Evolutionary conservation across 2,329 filamentous ascomycete species (phyloP), one percentile per base, ranked within the genome.

Genomic region (Emmonsiellopsis sp.): DNA sequence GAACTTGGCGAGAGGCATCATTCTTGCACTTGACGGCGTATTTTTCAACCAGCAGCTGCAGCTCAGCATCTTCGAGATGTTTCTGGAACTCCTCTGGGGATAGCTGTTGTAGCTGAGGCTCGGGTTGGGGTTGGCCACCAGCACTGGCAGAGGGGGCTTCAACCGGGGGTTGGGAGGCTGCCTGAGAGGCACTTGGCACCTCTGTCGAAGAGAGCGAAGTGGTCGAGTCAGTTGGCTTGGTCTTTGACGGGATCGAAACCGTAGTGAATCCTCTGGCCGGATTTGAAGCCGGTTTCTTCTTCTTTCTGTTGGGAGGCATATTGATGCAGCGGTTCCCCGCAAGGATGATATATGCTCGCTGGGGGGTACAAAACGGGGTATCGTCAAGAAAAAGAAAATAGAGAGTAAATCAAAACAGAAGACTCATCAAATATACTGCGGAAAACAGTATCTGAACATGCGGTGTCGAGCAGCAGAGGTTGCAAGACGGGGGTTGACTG

Each of bases 241-340:
- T 76, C 67, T 91, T 95, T 26, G 89, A 94, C 43, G 90, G 89
- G 55, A 95, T 80, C 1, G 92, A 97, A 10, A 89, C 94, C 5
- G 93, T 98, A 59, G 92, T 89, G 73, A 96, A 95, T 15, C 91
- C 93, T 69, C 93, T 81, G 40, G 90, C 89, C 55, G 91, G 89
- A 70, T 96, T 97, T 34, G 85, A 82, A 30, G 82, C 81, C 53
- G 87, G 79, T 80, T 96, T 97, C 78, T 89, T 94, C 76, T 96
- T 95, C 32, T 58, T 59, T 26, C 55, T 55, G 43, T 53, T 55
- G 10, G 57, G 57, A 38, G 57, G 50, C 57, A 59, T 59, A 3
- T 7, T 26, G 8, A 8, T 30, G 16, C 1, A 26, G 20, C 20
- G 40, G 34, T 53, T 44, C 15, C 20, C 40, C 16, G 32, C 8